These are phyloP conservation scores for Pelargonium fulgidum DNA, from an alignment of 441 rosid species.

Conservation along the genomic window DNA sequence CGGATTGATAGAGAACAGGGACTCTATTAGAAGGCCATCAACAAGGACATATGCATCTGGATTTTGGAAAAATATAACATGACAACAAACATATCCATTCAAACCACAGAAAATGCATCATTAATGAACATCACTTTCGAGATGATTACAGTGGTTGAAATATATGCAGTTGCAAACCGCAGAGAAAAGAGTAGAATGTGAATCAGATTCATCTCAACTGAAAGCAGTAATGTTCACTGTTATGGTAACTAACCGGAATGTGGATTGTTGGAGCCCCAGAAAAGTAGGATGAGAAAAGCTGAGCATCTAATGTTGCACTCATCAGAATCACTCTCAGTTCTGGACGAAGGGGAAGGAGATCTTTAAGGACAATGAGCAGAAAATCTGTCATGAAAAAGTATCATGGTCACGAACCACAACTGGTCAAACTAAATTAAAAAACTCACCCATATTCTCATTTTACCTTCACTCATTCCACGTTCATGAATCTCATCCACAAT, in stretches of 20 bases:
- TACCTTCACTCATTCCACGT: slow-evolving; percentile 99
- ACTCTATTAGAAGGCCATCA: background rate
- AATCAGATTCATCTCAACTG: slow-evolving; percentile 17
- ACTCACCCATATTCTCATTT: slow-evolving; percentile 1
- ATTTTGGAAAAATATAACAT: background rate
- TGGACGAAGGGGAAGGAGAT: slow-evolving; percentile 88
- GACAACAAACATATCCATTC: background rate
- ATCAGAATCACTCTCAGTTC: slow-evolving; percentile 90
- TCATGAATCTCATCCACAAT: slow-evolving; percentile 99
- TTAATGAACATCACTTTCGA: background rate
- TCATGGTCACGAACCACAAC: slow-evolving; percentile 7
- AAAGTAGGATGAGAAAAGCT: slow-evolving; percentile 80
- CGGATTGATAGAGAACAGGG: background rate
- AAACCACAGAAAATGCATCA: background rate
- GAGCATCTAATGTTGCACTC: slow-evolving; percentile 98
- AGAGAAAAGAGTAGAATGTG: slow-evolving; percentile 7
- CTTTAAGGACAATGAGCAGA: slow-evolving; percentile 84
- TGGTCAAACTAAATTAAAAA: slow-evolving; percentile 10
- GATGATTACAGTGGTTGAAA: slow-evolving; percentile 1
- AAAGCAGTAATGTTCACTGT: background rate
- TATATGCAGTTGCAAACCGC: background rate
- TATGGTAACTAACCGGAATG: slow-evolving; percentile 67
- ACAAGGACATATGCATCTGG: background rate
- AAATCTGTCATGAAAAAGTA: slow-evolving; percentile 48
- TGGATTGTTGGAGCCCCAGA: slow-evolving; percentile 86